Percentiles rank a stretch among this genome's conserved stretches.
phyloP scores from a whole-genome alignment of 2,329 filamentous ascomycete genomes.

The Fusarium chuoi region DNA sequence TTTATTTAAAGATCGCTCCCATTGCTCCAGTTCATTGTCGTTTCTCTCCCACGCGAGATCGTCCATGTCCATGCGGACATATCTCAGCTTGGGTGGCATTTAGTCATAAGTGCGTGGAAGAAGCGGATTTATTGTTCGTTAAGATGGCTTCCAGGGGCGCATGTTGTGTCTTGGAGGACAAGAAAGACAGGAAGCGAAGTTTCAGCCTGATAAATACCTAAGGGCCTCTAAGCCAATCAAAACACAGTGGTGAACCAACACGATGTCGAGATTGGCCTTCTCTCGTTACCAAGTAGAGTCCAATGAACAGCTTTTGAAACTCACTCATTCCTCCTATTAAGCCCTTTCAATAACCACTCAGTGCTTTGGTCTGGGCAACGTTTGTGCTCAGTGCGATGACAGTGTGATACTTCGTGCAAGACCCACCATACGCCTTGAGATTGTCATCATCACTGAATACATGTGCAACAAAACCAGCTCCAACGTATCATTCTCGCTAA shows the following conservation, averaged over 20 bases:
- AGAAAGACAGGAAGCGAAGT: neutral
- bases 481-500: neutral
- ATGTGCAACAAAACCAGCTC: neutral
- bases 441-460: no score
- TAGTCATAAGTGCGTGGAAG: no score
- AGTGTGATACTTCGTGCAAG: no score
- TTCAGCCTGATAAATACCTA: neutral
- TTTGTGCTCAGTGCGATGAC: neutral
- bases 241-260: neutral
- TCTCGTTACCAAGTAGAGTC: neutral
- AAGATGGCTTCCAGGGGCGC: rapidly evolving
- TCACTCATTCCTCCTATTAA: neutral
- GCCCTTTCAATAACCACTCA: neutral
- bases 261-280: neutral
- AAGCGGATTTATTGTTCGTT: rapidly evolving
- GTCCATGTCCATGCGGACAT: neutral
- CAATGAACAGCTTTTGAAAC: neutral
- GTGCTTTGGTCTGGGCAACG: neutral
- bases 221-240: neutral
- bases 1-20: neutral
- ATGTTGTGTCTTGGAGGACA: neutral
- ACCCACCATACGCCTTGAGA: no score
- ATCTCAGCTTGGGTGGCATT: neutral
- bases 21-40: neutral
- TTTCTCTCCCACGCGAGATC: neutral